A percentile compares a stretch with the other conserved stretches of the same genome.
Conservation (phyloP, 2,329 filamentous ascomycete species). For the Aureobasidium sp. region DNA sequence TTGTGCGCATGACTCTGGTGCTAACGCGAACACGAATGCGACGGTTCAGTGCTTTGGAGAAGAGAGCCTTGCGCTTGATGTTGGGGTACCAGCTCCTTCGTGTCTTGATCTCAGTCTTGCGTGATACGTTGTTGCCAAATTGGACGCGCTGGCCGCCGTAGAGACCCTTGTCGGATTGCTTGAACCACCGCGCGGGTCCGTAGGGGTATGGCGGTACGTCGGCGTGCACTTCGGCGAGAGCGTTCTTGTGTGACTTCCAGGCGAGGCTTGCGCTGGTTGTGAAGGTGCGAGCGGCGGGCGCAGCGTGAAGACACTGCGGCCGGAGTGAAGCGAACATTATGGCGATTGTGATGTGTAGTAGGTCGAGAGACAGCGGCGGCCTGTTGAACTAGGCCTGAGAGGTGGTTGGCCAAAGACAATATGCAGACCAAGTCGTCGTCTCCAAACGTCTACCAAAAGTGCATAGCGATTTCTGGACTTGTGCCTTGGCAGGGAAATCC, state of each 20-base stretch:
- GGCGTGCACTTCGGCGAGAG: constrained; percentile 17
- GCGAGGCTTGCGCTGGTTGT: constrained; percentile 23
- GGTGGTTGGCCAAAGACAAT: neutral
- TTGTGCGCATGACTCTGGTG: constrained; percentile 55
- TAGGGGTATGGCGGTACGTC: constrained; percentile 57
- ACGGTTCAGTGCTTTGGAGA: constrained; percentile 54
- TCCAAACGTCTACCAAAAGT: neutral
- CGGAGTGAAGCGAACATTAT: constrained; percentile 13
- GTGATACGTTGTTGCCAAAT: constrained; percentile 70
- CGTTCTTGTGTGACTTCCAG: constrained; percentile 20
- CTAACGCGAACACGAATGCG: constrained; percentile 63
- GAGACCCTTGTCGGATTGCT: constrained; percentile 61
- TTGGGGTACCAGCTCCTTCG: constrained; percentile 71
- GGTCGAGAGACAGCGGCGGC: neutral
- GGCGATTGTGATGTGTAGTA: neutral
- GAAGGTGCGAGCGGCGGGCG: constrained; percentile 23
- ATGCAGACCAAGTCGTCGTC: neutral
- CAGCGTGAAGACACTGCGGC: constrained; percentile 2
- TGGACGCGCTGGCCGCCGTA: constrained; percentile 60
- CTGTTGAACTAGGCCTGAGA: neutral
- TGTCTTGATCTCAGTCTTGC: constrained; percentile 62
- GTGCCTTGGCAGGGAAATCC: neutral
- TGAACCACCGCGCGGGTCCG: constrained; percentile 63
- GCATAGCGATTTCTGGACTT: constrained; percentile 1
- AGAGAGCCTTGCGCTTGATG: constrained; percentile 60